Base-by-base conservation (phyloP, 345 rosid species). In the Citrus sp. region DNA sequence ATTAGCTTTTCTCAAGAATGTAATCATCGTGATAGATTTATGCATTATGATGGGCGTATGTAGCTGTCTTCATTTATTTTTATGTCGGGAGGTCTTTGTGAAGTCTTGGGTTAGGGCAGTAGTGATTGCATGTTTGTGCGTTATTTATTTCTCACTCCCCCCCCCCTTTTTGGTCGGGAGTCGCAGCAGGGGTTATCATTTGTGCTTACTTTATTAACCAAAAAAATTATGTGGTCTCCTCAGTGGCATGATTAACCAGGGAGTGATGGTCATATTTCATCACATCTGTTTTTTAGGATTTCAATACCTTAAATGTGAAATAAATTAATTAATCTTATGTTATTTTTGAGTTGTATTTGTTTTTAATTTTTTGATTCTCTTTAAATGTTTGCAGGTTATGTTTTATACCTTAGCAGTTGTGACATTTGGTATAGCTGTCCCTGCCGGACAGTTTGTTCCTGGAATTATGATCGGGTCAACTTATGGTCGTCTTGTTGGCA, bases 391-490 rank as follows among this genome's bases (percentile, higher is more conserved):
- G 71, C 91, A 96, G 99, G 98, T 89, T 72, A 96, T 96, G 99
- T 96, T 96, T 82, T 96, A 92, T 69, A 77, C 93, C 63, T 86
- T 96, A 82, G 97, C 98, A 38, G 95, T 96, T 81, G 88, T 94
- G 77, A 96, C 99, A 77, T 96, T 89, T 87, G 99, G 99, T 70
- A 85, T 93, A 49, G 99, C 99, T 85, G 98, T 96, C 85, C 99
- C 99, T 65, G 97, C 98, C 69, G 99, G 99, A 55, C 99, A 94
- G 82, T 96, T 96, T 89, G 90, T 96, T 84, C 99, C 99, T 77
- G 98, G 98, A 80, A 96, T 96, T 84, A 89, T 96, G 97, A 96
- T 96, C 80, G 99, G 99, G 66, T 94, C 99, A 73, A 94, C 98
- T 55, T 96, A 96, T 80, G 99, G 99, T 77, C 98, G 99, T 69